These are phyloP conservation scores for Pyrenochaeta sp. DNA, from an alignment of 2,329 filamentous ascomycete genomes.

Conservation along the genomic window DNA sequence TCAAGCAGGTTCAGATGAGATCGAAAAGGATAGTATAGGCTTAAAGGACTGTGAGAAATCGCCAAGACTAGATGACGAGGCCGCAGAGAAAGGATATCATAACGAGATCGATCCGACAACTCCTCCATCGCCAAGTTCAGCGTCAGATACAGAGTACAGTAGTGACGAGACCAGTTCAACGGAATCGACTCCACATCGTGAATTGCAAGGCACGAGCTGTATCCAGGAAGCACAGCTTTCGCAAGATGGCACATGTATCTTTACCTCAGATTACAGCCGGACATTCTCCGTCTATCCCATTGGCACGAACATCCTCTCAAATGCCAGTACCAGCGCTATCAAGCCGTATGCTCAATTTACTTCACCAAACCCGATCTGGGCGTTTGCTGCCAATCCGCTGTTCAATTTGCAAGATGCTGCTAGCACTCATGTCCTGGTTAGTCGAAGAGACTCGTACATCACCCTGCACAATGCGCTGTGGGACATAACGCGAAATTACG, in stretches of 20 bases:
- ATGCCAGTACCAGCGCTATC: conserved; percentile 37
- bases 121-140: background rate
- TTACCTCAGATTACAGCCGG: conserved; percentile 63
- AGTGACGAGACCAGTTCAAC: background rate
- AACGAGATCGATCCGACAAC: background rate
- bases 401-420: conserved; percentile 62
- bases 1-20: background rate
- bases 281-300: conserved; percentile 61
- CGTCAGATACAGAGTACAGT: conserved; percentile 1
- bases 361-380: conserved; percentile 61
- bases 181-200: background rate
- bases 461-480: conserved; percentile 64
- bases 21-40: background rate
- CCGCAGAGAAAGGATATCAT: background rate
- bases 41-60: too few relatives aligned
- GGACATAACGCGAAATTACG: conserved; percentile 32
- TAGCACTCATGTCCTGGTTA: conserved; percentile 61
- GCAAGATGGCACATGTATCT: conserved; percentile 65
- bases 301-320: conserved; percentile 13
- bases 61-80: background rate
- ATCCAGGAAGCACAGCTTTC: conserved; percentile 43
- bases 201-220: conserved; percentile 26
- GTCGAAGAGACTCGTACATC: conserved; percentile 64
- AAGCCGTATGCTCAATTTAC: conserved; percentile 56
- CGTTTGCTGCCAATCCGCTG: conserved; percentile 63